phyloP scores from a whole-genome alignment of 179 eudicot species.

The Silene vulgaris region DNA sequence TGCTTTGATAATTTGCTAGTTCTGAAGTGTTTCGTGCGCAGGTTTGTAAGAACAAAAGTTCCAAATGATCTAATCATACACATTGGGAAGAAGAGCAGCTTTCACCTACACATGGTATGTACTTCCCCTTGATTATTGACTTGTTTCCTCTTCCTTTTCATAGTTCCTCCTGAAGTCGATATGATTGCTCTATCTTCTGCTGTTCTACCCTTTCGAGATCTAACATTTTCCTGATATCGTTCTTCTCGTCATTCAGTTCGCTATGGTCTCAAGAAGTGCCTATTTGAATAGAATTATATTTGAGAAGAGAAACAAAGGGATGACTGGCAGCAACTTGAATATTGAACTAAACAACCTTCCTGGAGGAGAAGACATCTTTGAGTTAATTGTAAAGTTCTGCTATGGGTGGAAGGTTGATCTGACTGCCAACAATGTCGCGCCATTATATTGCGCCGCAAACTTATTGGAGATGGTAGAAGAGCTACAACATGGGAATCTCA shows the following conservation, averaged over 20 bases:
- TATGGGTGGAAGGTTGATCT: conserved; percentile 47
- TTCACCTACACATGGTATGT: conserved; percentile 48
- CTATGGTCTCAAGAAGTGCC: conserved; percentile 47
- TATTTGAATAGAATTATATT: conserved; percentile 40
- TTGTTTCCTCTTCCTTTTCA: neutral
- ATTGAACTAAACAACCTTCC: conserved; percentile 36
- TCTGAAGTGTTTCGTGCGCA: conserved; percentile 20
- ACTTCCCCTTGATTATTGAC: neutral
- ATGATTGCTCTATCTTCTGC: too few relatives aligned
- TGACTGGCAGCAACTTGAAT: conserved; percentile 6
- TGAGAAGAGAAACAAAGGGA: conserved; percentile 24
- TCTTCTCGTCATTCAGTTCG: conserved; percentile 24
- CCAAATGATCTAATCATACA: conserved; percentile 40
- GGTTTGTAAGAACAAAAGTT: conserved; percentile 39
- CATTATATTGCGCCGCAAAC: conserved; percentile 43
- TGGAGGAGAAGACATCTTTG: conserved; percentile 46
- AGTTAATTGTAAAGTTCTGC: conserved; percentile 43
- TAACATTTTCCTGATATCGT: neutral
- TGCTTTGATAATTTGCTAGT: neutral
- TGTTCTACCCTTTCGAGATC: neutral
- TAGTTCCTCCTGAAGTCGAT: too few relatives aligned
- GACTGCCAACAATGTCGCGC: conserved; percentile 37
- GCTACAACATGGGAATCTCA: conserved; percentile 36
- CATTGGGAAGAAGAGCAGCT: conserved; percentile 34
- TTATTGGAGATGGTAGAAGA: conserved; percentile 54